Evolutionary conservation across 768 basidiomycete species (phyloP).

Genomic region (Leccinum incarnatum): DNA sequence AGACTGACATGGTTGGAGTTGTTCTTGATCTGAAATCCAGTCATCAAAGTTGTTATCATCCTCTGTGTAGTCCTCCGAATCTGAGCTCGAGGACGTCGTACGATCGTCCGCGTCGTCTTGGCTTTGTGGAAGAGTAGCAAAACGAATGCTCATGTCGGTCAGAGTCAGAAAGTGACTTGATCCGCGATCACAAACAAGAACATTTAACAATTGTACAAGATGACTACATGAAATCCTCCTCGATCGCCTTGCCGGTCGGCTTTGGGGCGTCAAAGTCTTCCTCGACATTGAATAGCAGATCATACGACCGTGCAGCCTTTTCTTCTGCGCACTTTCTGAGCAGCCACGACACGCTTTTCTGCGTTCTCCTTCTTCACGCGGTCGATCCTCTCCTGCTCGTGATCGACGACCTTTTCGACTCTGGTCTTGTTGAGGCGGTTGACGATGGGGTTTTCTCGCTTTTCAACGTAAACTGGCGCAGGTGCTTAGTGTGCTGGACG

Average conservation of each 20-base stretch:
- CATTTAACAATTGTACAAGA: background rate
- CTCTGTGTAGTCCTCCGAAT: constrained; percentile 26
- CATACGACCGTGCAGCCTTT: constrained; percentile 86
- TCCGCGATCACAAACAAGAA: background rate
- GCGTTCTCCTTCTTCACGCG: constrained; percentile 76
- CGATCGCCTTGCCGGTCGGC: constrained; percentile 70
- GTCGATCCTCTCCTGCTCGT: constrained; percentile 84
- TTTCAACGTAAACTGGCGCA: constrained; percentile 63
- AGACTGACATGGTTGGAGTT: constrained; percentile 56
- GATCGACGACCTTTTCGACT: constrained; percentile 77
- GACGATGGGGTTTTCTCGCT: constrained; percentile 85
- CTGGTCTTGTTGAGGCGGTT: constrained; percentile 96
- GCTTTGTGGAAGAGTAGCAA: constrained; percentile 10
- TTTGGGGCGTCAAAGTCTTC: constrained; percentile 50
- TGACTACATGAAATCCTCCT: constrained; percentile 85
- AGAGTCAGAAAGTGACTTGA: background rate
- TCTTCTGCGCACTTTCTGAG: constrained; percentile 73
- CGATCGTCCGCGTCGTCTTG: constrained; percentile 12
- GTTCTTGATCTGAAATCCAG: constrained; percentile 70
- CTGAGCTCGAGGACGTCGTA: constrained; percentile 20
- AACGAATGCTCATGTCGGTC: constrained; percentile 31
- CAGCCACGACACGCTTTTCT: constrained; percentile 56
- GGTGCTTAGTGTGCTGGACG: background rate
- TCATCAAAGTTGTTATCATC: constrained; percentile 75
- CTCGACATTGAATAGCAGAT: constrained; percentile 68